These are phyloP conservation scores for Suillus americanus DNA, from an alignment of 768 basidiomycete species.

Conservation along the genomic window DNA sequence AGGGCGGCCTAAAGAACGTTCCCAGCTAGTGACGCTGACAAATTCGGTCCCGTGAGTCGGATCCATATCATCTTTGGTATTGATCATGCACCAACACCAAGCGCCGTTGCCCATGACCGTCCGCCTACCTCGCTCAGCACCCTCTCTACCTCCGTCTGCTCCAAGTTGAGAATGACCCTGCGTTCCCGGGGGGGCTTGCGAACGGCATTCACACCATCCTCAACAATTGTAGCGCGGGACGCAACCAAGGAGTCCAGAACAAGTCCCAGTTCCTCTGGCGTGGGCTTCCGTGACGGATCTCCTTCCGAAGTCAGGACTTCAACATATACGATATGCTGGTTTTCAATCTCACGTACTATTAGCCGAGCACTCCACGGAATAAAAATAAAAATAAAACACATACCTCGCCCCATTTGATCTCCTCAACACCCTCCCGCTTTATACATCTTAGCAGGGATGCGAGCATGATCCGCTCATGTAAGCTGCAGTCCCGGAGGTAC, in stretches of 20 bases:
- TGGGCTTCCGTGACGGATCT: slow-evolving; percentile 61
- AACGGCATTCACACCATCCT: slow-evolving; percentile 54
- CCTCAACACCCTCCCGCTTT: slow-evolving; percentile 80
- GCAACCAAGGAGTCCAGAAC: slow-evolving; percentile 78
- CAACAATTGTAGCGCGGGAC: slow-evolving; percentile 73
- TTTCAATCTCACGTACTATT: slow-evolving; percentile 50
- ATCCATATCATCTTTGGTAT: not conserved
- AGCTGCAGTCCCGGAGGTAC: slow-evolving; percentile 77
- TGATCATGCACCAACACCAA: slow-evolving; percentile 20
- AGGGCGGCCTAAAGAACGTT: not conserved
- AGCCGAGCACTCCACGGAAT: slow-evolving; percentile 5
- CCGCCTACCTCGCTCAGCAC: slow-evolving; percentile 84
- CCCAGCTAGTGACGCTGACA: not conserved
- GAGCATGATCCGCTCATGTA: slow-evolving; percentile 88
- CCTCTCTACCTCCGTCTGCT: slow-evolving; percentile 81
- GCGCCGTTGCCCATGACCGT: slow-evolving; percentile 57
- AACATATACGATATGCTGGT: slow-evolving; percentile 74
- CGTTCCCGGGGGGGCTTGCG: slow-evolving; percentile 65
- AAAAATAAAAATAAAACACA: slow-evolving; percentile 19
- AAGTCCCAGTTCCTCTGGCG: slow-evolving; percentile 57
- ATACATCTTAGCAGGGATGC: slow-evolving; percentile 81
- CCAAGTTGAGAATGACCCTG: slow-evolving; percentile 78
- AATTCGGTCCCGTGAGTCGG: not conserved
- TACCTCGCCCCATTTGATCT: slow-evolving; percentile 84
- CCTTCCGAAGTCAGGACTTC: slow-evolving; percentile 57